Base-by-base conservation (phyloP, 768 basidiomycete genomes). In the Austroboletus eburneus region DNA sequence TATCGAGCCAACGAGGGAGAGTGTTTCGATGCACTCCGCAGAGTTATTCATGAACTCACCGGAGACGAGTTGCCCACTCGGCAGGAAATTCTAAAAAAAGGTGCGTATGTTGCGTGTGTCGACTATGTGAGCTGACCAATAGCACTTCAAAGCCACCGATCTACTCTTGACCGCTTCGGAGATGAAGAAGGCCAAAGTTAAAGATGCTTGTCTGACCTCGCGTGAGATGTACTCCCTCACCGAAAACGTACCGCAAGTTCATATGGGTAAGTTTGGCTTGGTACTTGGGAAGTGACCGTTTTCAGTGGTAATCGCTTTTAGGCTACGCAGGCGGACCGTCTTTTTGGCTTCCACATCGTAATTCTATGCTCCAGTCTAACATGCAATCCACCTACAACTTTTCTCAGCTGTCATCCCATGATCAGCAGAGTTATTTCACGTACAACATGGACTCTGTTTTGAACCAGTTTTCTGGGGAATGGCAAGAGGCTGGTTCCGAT, bases 1-100 rank as follows among this genome's bases (percentile, higher is more conserved):
- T 64, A 63, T 21, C 56, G 63, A 21, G 45, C 41, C 20, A 56
- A 53, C 33, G 63, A 64, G 30, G 35, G 47, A 9, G 55, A 65
- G 23, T 48, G 45, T 18, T 58, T 64, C 43, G 41, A 44, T n/a
- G 20, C 21, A 4, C 63, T 64, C 23, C 55, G 57, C 14, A 37
- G 34, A 3, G 40, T 46, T 40, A 55, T 65, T 38, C 41, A 27
- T 4, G 43, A 58, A 1, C 51, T 63, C 13, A 60, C 56, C 0
- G 51, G 53, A 1, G 45, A 50, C 21, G 51, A 43, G 17, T 43
- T 30, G 0, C 49, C 43, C 8, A 60, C 51, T 2, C 54, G 63
- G 9, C 43, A 60, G 5, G 63, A 65, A 14, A 51, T 49, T 24
- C 43, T 65, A 9, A 51, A 18, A 20, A 55, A 47, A 55, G 58